Evolutionary conservation across 75 land plant species (phyloP).

Genomic region (Picea glauca): DNA sequence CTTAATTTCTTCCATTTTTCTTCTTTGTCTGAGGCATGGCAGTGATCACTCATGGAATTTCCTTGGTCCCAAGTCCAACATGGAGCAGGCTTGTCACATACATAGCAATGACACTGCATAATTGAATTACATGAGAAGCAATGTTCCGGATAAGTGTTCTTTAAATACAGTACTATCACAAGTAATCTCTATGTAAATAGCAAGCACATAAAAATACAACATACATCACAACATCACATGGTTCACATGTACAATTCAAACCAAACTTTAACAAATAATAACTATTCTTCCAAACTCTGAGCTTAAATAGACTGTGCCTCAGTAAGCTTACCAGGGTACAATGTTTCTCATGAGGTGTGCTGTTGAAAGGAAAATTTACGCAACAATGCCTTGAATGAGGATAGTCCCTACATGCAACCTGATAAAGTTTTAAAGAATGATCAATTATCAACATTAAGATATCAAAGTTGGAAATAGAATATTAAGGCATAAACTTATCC

Average conservation of each 20-base stretch:
- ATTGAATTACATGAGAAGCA: no score
- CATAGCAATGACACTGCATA: slow-evolving; percentile 80
- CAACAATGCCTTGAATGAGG: slow-evolving; percentile 28
- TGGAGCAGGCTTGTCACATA: slow-evolving; percentile 72
- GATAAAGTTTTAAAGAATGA: background rate
- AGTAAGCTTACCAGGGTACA: slow-evolving; percentile 9
- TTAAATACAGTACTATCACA: no score
- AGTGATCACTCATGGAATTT: slow-evolving; percentile 35
- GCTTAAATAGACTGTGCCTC: background rate
- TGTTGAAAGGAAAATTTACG: slow-evolving; percentile 13
- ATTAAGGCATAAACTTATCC: no score
- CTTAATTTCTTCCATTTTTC: slow-evolving; percentile 43
- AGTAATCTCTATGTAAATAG: no score
- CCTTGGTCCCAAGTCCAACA: slow-evolving; percentile 45
- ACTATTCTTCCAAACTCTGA: no score
- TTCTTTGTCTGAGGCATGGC: slow-evolving; percentile 77
- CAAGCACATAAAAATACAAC: no score
- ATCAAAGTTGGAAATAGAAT: no score
- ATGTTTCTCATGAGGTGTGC: slow-evolving; percentile 17
- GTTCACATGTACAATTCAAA: no score
- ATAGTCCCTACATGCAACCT: slow-evolving; percentile 29
- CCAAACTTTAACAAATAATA: no score
- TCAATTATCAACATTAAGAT: no score
- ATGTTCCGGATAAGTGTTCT: no score
- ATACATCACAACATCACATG: no score